Conservation (phyloP, 352 stramenopile species). For the Pythium rhizo-oryzae region DNA sequence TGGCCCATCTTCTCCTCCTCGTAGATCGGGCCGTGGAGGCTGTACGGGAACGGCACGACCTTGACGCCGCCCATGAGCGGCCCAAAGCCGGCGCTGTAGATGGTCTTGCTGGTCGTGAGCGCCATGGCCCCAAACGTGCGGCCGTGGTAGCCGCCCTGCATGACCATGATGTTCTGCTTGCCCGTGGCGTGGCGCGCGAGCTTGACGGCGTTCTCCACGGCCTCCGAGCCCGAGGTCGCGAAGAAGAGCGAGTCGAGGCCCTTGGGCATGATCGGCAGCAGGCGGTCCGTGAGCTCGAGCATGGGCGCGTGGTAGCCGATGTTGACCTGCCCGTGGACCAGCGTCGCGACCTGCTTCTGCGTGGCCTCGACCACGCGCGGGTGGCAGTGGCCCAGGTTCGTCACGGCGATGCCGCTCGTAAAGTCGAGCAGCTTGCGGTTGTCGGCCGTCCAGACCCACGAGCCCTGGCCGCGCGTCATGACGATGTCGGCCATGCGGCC, state of each 20-base stretch:
- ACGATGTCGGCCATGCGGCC: conserved; percentile 87
- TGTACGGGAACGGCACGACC: conserved; percentile 90
- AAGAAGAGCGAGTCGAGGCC: conserved; percentile 91
- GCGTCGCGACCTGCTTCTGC: conserved; percentile 87
- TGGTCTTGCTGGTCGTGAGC: conserved; percentile 91
- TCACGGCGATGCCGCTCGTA: conserved; percentile 93
- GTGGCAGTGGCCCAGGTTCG: conserved; percentile 93
- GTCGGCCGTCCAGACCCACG: conserved; percentile 87
- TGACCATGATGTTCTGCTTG: conserved; percentile 92
- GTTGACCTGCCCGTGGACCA: conserved; percentile 93
- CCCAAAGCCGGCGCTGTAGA: conserved; percentile 88
- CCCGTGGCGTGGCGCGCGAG: conserved; percentile 89
- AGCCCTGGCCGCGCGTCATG: conserved; percentile 84
- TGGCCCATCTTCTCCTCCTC: conserved; percentile 68
- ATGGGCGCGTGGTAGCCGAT: conserved; percentile 93
- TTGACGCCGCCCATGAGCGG: conserved; percentile 84
- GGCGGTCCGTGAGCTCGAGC: conserved; percentile 87
- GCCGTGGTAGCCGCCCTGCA: conserved; percentile 93
- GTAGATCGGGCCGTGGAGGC: conserved; percentile 79
- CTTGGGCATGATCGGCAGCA: conserved; percentile 81
- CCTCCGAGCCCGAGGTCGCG: conserved; percentile 90
- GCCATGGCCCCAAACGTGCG: conserved; percentile 92
- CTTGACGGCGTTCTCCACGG: conserved; percentile 93
- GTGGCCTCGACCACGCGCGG: conserved; percentile 89
- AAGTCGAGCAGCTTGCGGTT: conserved; percentile 92